These are phyloP conservation scores for Nothomitra cinnamomea DNA, from an alignment of 2,329 filamentous ascomycete genomes.

Conservation along the genomic window DNA sequence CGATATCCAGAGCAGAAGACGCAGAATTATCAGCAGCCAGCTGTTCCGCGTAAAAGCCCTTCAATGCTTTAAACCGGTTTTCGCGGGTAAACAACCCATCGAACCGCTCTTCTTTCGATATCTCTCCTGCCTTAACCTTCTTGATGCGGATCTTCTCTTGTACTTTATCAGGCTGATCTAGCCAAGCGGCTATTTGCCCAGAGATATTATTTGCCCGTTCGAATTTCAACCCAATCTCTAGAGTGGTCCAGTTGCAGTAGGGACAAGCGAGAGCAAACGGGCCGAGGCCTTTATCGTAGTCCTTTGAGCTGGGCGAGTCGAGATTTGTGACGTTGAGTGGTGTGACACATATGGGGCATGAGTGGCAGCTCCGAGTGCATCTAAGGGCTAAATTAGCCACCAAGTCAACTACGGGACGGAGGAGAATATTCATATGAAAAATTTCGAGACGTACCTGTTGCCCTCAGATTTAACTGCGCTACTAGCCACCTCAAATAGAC, in stretches of 20 bases:
- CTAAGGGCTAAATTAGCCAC: slow-evolving; percentile 27
- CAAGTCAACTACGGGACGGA: neutral
- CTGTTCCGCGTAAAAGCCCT: slow-evolving; percentile 15
- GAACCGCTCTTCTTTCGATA: neutral
- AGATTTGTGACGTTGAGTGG: slow-evolving; percentile 60
- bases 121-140: neutral
- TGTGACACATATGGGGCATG: slow-evolving; percentile 77
- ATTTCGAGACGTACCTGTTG: slow-evolving; percentile 48
- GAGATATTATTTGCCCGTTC: slow-evolving; percentile 79
- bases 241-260: slow-evolving; percentile 85
- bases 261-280: slow-evolving; percentile 67
- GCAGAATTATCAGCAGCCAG: slow-evolving; percentile 8
- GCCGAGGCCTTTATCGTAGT: neutral
- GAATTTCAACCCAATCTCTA: slow-evolving; percentile 79
- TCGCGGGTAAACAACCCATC: neutral
- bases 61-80: slow-evolving; percentile 8
- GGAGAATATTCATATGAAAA: neutral
- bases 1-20: neutral
- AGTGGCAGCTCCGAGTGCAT: slow-evolving; percentile 88
- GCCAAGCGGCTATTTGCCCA: slow-evolving; percentile 39
- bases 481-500: slow-evolving; percentile 88
- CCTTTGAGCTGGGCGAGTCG: slow-evolving; percentile 23
- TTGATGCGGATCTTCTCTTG: neutral
- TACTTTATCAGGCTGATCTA: too few species aligned
- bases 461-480: slow-evolving; percentile 85